Base-by-base conservation (phyloP, 2,329 filamentous ascomycete species). In the Sarocladium kiliense region DNA sequence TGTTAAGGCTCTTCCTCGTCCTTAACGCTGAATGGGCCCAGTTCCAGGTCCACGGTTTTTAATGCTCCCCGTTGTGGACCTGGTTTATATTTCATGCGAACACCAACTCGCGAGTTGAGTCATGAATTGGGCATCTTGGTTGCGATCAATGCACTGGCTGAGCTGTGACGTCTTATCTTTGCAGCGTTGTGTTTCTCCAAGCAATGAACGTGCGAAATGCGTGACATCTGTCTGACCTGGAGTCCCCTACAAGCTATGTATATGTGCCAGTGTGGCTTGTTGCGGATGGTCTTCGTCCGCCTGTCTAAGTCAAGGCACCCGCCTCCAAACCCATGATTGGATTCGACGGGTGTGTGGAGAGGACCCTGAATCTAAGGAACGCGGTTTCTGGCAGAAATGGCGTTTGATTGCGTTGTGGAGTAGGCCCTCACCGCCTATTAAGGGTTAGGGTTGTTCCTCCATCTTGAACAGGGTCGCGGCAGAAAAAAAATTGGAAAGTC, bases 321-420 rank as follows among this genome's bases (percentile, higher is more conserved):
- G 27, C 23, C 3, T 3, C 14, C n/a, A 3, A 16, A 23, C 12
- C 7, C 10, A 9, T 34, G 27, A 21, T 51, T 51, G 27, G 27
- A 11, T 11, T 23, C 30, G 14, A 51, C 18, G 4, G 19, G 3
- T 16, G n/a, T 34, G 47, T 51, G 47, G 47, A 51, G 47, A 51
- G 27, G 47, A 51, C 47, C 47, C 47, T 51, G 47, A 51, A 34
- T 51, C 27, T 51, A 14, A 51, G 18, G 11, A 36, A 34, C 26
- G 26, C 27, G 26, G 47, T 32, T 51, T 18, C 47, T 51, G 27
- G 47, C 47, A 51, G 47, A 51, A 51, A 51, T 51, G 47, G 47
- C 18, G 23, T 51, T 51, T 51, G 30, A 51, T 51, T 51, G 47
- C 47, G 21, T 51, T 39, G 47, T 51, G 47, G 47, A 51, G 47